Base-by-base conservation (phyloP, 306 rosid species). In the Citrullus amarus region DNA sequence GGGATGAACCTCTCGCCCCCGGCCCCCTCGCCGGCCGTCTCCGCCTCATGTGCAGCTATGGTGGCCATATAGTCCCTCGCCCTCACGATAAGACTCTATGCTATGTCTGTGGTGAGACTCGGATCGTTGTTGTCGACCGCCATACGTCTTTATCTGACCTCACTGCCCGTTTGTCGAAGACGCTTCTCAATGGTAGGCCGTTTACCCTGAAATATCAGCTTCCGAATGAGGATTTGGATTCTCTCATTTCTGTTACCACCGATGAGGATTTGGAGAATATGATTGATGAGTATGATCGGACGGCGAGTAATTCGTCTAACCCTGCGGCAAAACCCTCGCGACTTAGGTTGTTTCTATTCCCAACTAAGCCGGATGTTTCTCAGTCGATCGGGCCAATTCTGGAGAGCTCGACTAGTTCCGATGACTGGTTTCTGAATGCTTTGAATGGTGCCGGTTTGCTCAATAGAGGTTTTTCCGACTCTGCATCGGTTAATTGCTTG, bases 281-380 rank as follows among this genome's bases (percentile, higher is more conserved):
- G 98, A 90, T 96, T 86, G 99, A 95, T 5, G 98, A 95, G 85
- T 95, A 91, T 75, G 99, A 95, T 81, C 96, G 99, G 20, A 95
- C 91, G 16, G 82, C 85, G 11, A 39, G 63, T 12, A 82, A 75
- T 71, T 65, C 75, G 6, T 75, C 83, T 38, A 61, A 78, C 9
- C 30, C 92, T 0, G 36, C 91, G 0, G 36, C 85, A n/a, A 91
- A 89, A 75, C 96, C 97, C 80, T 91, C 91, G 6, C 82, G 99
- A 68, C 86, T 95, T 70, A 82, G 99, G 4, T 85, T 95, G 54
- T 95, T 95, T 14, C 85, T 95, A 6, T 95, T 95, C 59, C 89
- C 99, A 0, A 17, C 74, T 3, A 89, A 83, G 74, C 97, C 97
- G n/a, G 97, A 95, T 17, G 87, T 90, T 48, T 44, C 93, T 44